Evolutionary conservation across 148 eudicot genomes (phyloP).

Genomic region (Amaranthus cruentus): DNA sequence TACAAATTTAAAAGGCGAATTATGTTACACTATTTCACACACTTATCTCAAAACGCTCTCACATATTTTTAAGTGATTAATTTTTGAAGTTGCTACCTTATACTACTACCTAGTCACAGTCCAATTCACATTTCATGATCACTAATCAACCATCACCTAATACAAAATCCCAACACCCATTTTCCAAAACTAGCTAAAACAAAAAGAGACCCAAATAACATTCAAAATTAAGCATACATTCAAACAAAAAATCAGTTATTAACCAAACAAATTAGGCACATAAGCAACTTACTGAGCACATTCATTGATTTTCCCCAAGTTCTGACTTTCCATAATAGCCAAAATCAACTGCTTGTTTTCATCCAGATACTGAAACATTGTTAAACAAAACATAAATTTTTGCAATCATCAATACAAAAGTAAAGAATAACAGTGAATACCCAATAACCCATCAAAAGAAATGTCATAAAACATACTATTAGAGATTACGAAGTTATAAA

Average conservation of each 20-base stretch:
- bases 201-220: neutral
- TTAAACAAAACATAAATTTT: neutral
- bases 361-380: constrained; percentile 63
- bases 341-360: constrained; percentile 78
- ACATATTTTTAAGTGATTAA: neutral
- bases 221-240: neutral
- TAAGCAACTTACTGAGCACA: constrained; percentile 65
- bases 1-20: no score
- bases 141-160: neutral
- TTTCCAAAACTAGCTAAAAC: neutral
- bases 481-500: neutral
- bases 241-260: neutral
- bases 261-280: neutral
- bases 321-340: constrained; percentile 76
- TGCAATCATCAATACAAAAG: neutral
- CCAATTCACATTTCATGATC: neutral
- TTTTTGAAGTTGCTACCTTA: no score
- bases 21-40: no score
- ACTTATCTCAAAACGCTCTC: no score
- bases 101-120: no score
- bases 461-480: neutral
- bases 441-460: constrained; percentile 7
- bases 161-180: neutral
- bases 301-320: constrained; percentile 62
- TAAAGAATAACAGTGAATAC: neutral